A percentile compares a stretch with the other conserved stretches of the same genome.
phyloP scores from a whole-genome alignment of 257 asterid species.

The Solanum paucissectum region DNA sequence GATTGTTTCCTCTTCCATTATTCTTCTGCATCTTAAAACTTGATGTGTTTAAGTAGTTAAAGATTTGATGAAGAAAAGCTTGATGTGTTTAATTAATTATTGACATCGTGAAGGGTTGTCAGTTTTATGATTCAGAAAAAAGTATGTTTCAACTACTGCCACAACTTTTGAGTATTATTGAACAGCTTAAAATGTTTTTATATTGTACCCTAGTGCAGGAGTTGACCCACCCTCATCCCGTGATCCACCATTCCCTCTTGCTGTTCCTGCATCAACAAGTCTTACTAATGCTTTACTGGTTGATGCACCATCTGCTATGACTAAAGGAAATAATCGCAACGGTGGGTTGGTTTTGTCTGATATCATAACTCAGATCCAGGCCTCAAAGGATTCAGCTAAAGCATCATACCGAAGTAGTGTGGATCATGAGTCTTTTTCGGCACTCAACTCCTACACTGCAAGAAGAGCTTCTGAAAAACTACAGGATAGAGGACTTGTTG shows the following conservation, averaged over 20 bases:
- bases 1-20: slow-evolving; percentile 25
- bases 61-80: neutral
- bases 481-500: slow-evolving; percentile 51
- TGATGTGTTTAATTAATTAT: neutral
- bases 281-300: slow-evolving; percentile 32
- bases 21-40: neutral
- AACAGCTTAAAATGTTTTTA: slow-evolving; percentile 33
- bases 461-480: slow-evolving; percentile 71
- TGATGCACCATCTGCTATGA: slow-evolving; percentile 43
- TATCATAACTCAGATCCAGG: slow-evolving; percentile 88
- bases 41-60: neutral
- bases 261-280: slow-evolving; percentile 89
- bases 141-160: neutral
- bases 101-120: neutral
- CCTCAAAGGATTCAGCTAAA: slow-evolving; percentile 81
- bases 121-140: neutral
- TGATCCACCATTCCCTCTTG: slow-evolving; percentile 97
- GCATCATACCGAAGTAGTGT: slow-evolving; percentile 42
- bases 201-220: slow-evolving; percentile 94
- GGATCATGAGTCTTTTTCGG: slow-evolving; percentile 47
- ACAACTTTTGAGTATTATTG: slow-evolving; percentile 13
- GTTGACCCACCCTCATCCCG: slow-evolving; percentile 99
- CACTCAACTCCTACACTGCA: slow-evolving; percentile 55
- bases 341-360: slow-evolving; percentile 86
- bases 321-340: slow-evolving; percentile 65